A percentile compares a stretch with the other conserved stretches of the same genome.
phyloP scores from a whole-genome alignment of 768 basidiomycete genomes.

The Collybiopsis confluens region DNA sequence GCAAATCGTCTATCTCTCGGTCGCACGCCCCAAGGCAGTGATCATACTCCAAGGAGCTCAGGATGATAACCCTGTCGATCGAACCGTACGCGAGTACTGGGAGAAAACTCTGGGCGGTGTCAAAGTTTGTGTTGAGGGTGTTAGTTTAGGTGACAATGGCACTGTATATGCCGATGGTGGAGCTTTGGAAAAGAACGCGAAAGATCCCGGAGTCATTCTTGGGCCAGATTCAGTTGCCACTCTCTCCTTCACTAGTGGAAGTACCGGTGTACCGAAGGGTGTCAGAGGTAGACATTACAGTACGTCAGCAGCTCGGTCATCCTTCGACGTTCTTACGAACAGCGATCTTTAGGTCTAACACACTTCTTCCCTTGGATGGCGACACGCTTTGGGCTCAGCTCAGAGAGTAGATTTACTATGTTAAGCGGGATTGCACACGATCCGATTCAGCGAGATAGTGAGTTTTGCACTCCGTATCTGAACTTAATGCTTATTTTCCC shows the following conservation, averaged over 20 bases:
- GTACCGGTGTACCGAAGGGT: conserved; percentile 98
- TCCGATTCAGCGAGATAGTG: conserved; percentile 97
- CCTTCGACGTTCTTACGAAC: neutral
- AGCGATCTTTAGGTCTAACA: conserved; percentile 44
- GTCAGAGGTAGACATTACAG: conserved; percentile 93
- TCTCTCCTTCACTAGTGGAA: conserved; percentile 93
- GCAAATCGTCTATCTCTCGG: conserved; percentile 89
- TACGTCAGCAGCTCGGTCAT: neutral
- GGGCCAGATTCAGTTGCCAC: conserved; percentile 97
- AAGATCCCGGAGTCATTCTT: conserved; percentile 76
- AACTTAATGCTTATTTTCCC: conserved; percentile 5
- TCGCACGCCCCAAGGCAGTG: conserved; percentile 88
- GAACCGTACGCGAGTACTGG: conserved; percentile 81
- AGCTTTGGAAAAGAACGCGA: conserved; percentile 58
- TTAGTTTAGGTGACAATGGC: conserved; percentile 70
- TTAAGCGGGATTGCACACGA: conserved; percentile 98
- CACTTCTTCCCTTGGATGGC: conserved; percentile 99
- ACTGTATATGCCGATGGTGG: conserved; percentile 48
- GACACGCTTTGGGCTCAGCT: conserved; percentile 69
- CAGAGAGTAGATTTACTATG: conserved; percentile 91
- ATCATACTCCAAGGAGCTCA: conserved; percentile 91
- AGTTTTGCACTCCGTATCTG: conserved; percentile 28
- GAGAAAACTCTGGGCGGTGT: conserved; percentile 48
- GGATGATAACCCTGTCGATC: conserved; percentile 49
- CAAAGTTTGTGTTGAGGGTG: conserved; percentile 85